Base-by-base conservation (phyloP, 2,329 filamentous ascomycete genomes). In the Colletotrichum magnum region DNA sequence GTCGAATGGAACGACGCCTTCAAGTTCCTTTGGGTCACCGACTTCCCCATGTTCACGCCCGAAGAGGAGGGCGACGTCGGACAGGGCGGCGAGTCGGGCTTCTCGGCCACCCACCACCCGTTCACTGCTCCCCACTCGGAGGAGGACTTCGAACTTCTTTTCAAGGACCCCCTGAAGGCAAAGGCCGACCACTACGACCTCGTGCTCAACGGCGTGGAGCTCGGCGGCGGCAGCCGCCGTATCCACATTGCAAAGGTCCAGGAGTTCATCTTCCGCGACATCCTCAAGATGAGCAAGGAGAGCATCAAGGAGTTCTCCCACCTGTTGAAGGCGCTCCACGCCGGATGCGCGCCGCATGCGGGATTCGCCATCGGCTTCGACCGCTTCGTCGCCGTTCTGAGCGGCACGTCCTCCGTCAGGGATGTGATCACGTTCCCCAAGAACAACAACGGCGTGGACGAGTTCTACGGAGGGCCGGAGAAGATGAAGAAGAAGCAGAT, bases 401-500 rank as follows among this genome's bases (percentile, higher is more conserved):
- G 92, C 24, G 92, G 91, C 1, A 91, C 88, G 39, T 86, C 92
- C 12, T 94, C 92, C 1, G 92, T 99, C 3, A 86, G 93, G 69
- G 95, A 99, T 82, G 95, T 99, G 2, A 98, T 99, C 79, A 95
- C 95, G 0, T 99, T 99, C 77, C 97, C 96, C 0, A 99, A 99
- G 85, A 95, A 90, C 71, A 94, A 94, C 70, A 94, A 91, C 78
- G 95, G 96, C 0, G 93, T 97, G 77, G 96, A 99, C 81, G 80
- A 90, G 65, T 88, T 97, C 79, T 94, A 97, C 3, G 90, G 89
- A 74, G 93, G 93, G 71, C 96, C 96, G 0, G 90, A 90, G 58
- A 79, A 79, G 71, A 85, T 97, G 72, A 93, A 87, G 0, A 81
- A 88, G 67, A 87, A 88, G 58, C 82, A 87, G 72, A 77, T 87